phyloP scores from a whole-genome alignment of 495 filamentous ascomycete genomes.

The Hypoxylon fragiforme region DNA sequence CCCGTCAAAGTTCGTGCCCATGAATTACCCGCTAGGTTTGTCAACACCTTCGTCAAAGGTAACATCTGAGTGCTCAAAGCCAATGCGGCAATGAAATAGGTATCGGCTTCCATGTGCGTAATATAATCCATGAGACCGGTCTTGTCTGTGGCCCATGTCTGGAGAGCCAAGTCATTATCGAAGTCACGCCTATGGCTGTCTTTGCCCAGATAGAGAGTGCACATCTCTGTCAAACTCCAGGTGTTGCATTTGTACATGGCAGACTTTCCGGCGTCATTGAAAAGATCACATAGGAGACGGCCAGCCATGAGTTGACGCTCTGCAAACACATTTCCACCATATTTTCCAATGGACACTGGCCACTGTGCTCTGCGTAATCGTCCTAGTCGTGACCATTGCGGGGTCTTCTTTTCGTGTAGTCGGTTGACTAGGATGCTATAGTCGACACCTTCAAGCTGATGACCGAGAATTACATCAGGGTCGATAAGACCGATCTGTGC shows the following conservation, averaged over 20 bases:
- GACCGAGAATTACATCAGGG: constrained; percentile 93
- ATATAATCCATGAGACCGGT: constrained; percentile 92
- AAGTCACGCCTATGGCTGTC: constrained; percentile 73
- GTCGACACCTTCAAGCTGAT: constrained; percentile 94
- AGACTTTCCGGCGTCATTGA: constrained; percentile 96
- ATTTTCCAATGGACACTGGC: constrained; percentile 85
- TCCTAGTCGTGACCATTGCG: constrained; percentile 90
- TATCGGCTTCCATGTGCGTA: constrained; percentile 89
- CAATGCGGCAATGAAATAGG: constrained; percentile 90
- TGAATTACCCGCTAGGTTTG: constrained; percentile 95
- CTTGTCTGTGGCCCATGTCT: constrained; percentile 81
- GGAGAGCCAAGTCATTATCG: constrained; percentile 84
- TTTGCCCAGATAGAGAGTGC: constrained; percentile 75
- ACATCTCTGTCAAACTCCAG: constrained; percentile 98
- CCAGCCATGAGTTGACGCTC: constrained; percentile 90
- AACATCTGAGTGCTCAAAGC: constrained; percentile 88
- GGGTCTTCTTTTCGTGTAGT: constrained; percentile 85
- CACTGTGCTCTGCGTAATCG: constrained; percentile 80
- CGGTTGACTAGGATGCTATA: constrained; percentile 87
- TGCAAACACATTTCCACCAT: constrained; percentile 84
- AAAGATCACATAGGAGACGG: constrained; percentile 88
- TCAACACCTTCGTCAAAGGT: constrained; percentile 90
- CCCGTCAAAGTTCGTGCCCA: constrained; percentile 96
- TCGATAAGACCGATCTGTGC: constrained; percentile 85
- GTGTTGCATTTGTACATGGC: constrained; percentile 96